Percentiles rank a stretch among this genome's conserved stretches.
Evolutionary conservation across 331 rosid species (phyloP).

Genomic region (Rhamnella rubrinervis): DNA sequence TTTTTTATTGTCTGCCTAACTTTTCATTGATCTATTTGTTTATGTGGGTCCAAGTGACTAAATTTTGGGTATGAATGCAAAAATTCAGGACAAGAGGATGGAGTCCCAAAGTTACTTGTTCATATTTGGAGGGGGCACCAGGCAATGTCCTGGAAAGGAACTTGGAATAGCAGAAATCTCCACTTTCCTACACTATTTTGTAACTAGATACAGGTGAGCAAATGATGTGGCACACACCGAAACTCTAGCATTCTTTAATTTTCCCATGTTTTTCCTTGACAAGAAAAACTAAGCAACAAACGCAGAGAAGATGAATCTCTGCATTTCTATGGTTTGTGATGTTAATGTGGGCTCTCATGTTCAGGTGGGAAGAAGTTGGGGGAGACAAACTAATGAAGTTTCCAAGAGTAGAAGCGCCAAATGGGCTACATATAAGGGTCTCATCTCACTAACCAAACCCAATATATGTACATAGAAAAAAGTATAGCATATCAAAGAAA

Average conservation of each 20-base stretch:
- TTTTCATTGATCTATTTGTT: neutral
- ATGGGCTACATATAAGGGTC: constrained; percentile 87
- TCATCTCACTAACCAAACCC: constrained; percentile 50
- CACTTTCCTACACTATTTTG: constrained; percentile 82
- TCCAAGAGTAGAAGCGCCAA: constrained; percentile 97
- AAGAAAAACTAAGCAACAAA: too few relatives aligned
- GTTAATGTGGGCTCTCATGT: neutral
- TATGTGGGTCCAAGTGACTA: neutral
- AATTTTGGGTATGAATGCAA: constrained; percentile 5
- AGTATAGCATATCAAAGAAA: constrained; percentile 17
- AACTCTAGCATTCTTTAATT: neutral
- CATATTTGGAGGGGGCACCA: constrained; percentile 90
- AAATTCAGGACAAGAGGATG: constrained; percentile 57
- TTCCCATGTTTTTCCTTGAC: too few relatives aligned
- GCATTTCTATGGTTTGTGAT: neutral
- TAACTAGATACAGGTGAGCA: constrained; percentile 87
- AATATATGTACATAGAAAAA: constrained; percentile 49
- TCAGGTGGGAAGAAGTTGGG: constrained; percentile 99
- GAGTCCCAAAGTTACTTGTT: constrained; percentile 63
- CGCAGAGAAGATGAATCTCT: neutral
- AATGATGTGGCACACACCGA: too few relatives aligned
- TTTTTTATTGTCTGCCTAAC: neutral
- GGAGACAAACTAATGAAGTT: constrained; percentile 88
- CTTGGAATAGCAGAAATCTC: constrained; percentile 84
- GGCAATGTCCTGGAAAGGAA: constrained; percentile 94